These are phyloP conservation scores for Pittosporum tobira DNA, from an alignment of 129 eudicot species.

Conservation along the genomic window DNA sequence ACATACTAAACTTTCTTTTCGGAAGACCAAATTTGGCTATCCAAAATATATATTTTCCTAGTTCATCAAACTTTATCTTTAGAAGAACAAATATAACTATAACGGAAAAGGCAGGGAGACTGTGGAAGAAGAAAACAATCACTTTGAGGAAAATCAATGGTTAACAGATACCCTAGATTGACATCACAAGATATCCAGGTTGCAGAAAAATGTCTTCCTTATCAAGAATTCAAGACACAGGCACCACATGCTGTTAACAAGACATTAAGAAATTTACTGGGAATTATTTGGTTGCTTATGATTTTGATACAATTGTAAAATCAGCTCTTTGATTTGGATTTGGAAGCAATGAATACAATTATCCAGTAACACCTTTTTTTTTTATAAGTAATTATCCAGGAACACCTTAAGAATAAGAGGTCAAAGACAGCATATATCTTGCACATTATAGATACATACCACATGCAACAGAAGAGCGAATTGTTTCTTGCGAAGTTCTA, in stretches of 20 bases:
- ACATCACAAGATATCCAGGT: neutral
- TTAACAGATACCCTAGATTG: neutral
- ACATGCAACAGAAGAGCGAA: conserved; percentile 87
- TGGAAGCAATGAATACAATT: conserved; percentile 9
- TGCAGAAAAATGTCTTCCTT: neutral
- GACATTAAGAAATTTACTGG: neutral
- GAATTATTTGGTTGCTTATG: neutral
- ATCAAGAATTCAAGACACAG: neutral
- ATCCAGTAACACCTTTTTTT: neutral
- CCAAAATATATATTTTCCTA: too few relatives aligned
- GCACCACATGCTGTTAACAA: neutral
- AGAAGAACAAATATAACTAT: too few relatives aligned
- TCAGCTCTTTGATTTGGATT: conserved; percentile 1
- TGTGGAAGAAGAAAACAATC: too few relatives aligned
- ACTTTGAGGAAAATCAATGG: too few relatives aligned
- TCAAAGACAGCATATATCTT: neutral
- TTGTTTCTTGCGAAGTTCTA: conserved; percentile 93
- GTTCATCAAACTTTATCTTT: too few relatives aligned
- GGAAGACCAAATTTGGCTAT: too few relatives aligned
- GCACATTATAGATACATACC: conserved; percentile 38
- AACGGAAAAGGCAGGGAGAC: too few relatives aligned
- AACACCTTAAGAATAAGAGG: neutral
- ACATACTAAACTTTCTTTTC: too few relatives aligned
- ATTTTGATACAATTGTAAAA: neutral
- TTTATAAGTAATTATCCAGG: too few relatives aligned